Evolutionary conservation across 345 rosid species (phyloP), one percentile per base, ranked within the genome.

Genomic region (Dovyalis caffra): DNA sequence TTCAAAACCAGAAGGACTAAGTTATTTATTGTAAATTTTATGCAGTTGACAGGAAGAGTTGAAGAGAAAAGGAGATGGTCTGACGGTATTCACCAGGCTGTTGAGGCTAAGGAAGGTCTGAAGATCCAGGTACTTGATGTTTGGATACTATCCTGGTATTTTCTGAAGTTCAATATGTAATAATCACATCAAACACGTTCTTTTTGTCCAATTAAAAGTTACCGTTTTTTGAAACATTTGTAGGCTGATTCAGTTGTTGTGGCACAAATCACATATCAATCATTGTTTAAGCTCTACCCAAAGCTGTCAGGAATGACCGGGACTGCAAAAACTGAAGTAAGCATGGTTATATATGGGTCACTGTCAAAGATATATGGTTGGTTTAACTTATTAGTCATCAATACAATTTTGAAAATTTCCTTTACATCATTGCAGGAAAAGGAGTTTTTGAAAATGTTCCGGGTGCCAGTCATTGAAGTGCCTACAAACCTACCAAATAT

Each of bases 11-110:
- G n/a, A n/a, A n/a, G n/a, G n/a, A n/a, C n/a, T n/a, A n/a, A n/a
- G n/a, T n/a, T n/a, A n/a, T n/a, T n/a, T n/a, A n/a, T n/a, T n/a
- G n/a, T 64, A 67, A 58, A 64, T 45, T 71, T 21, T 80, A 58
- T 85, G 78, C 88, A 94, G 98, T 76, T 94, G 81, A 94, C 98
- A 23, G 98, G 98, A 77, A 87, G 98, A 88, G 97, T 92, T 77
- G 98, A 94, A 86, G 98, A 94, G 83, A 94, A 90, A 80, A 88
- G 93, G 86, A 89, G 98, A 85, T 94, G 98, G 98, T 90, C 97
- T 51, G 97, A 92, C 6, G 98, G 98, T 72, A 90, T 94, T 80
- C 98, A 94, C 84, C 97, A 94, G 85, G 93, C 98, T 67, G 97
- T 94, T 70, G 98, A 94, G 86, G 98, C 97, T 68, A 94, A 94